Evolutionary conservation across 2,329 filamentous ascomycete genomes (phyloP).

Genomic region (Nemania bipapillata): DNA sequence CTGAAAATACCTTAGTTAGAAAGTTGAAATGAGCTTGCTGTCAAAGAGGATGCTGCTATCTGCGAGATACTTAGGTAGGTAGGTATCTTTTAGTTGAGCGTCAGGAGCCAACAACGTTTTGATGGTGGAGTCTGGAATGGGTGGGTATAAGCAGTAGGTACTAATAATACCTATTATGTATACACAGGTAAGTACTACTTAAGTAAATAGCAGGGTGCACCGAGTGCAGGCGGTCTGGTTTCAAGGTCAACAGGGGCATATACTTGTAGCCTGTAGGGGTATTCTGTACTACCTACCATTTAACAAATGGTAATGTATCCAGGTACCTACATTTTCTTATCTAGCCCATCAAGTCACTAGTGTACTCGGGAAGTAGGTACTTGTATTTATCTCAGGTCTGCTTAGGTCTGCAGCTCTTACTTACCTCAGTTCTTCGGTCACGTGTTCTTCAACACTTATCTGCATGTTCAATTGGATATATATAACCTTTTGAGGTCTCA

Average conservation of each 20-base stretch:
- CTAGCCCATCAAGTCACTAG: too few species aligned
- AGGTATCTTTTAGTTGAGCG: constrained; percentile 25
- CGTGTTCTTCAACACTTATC: not conserved
- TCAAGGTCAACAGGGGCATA: too few species aligned
- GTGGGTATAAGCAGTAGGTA: not conserved
- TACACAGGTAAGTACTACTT: not conserved
- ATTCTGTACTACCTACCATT: too few species aligned
- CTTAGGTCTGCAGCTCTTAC: constrained; percentile 1
- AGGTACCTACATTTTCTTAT: too few species aligned
- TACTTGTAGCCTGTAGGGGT: too few species aligned
- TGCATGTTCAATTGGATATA: not conserved
- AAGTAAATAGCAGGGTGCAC: too few species aligned
- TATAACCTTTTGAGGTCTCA: not conserved
- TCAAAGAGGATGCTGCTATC: constrained; percentile 25
- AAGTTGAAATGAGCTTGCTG: constrained; percentile 23
- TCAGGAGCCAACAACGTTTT: constrained; percentile 33
- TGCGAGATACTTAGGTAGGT: constrained; percentile 23
- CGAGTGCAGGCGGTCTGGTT: too few species aligned
- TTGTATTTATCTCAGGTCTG: not conserved
- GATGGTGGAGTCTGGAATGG: constrained; percentile 32
- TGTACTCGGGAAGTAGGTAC: not conserved
- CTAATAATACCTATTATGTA: too few species aligned
- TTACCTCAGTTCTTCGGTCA: constrained; percentile 4
- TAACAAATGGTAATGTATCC: too few species aligned
- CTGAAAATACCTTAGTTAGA: constrained; percentile 17